Conservation (phyloP, 306 rosid species). For the Begonia loranthoides region DNA sequence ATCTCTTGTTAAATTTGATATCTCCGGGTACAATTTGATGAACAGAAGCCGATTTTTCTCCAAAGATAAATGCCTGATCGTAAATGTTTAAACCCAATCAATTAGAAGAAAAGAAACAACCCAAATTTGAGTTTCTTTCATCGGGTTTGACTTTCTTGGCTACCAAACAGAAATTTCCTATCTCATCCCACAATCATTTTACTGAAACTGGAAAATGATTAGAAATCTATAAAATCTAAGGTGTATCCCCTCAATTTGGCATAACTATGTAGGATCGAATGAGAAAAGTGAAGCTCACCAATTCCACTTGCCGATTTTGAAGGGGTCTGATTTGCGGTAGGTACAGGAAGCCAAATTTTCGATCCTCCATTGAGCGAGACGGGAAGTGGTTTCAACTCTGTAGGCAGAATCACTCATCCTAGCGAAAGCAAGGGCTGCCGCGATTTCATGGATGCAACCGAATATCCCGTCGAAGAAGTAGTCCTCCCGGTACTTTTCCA, state of each 20-base stretch:
- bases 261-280: not conserved
- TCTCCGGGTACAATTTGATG: constrained; percentile 74
- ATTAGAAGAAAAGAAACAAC: no score
- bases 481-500: constrained; percentile 92
- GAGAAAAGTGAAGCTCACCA: constrained; percentile 30
- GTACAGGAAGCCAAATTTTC: constrained; percentile 85
- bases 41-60: constrained; percentile 74
- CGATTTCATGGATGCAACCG: constrained; percentile 93
- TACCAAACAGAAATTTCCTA: not conserved
- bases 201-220: no score
- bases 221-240: no score
- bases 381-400: constrained; percentile 76
- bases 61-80: constrained; percentile 68
- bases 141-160: not conserved
- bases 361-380: constrained; percentile 98
- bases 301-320: constrained; percentile 93
- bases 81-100: no score
- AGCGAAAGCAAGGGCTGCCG: constrained; percentile 59
- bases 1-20: constrained; percentile 68
- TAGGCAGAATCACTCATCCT: constrained; percentile 96
- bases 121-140: no score
- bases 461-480: constrained; percentile 62
- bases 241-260: no score
- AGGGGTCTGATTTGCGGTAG: constrained; percentile 95
- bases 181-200: no score